Evolutionary conservation across 306 rosid species (phyloP).

Genomic region (Cyclanthera cordifolia): DNA sequence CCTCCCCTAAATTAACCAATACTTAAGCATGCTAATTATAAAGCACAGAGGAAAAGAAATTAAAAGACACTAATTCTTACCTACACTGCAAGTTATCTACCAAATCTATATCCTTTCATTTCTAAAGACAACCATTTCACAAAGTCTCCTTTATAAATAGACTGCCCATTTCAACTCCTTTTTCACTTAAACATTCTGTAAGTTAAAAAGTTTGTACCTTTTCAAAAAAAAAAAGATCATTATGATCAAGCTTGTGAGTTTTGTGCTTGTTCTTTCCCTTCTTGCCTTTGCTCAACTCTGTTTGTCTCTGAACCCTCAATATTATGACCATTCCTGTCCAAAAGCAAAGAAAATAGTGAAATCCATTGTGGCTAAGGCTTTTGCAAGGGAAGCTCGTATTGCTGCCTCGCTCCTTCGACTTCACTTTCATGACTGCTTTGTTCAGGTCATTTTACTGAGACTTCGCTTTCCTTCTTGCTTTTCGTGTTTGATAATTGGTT

Average conservation of each 20-base stretch:
- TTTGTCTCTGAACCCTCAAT: conserved; percentile 55
- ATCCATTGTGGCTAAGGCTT: conserved; percentile 52
- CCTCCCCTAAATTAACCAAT: background rate
- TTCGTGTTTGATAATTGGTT: too few relatives aligned
- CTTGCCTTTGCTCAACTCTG: conserved; percentile 48
- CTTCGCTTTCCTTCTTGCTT: too few relatives aligned
- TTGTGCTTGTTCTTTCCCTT: conserved; percentile 39
- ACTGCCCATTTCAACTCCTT: conserved; percentile 7
- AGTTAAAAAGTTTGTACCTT: background rate
- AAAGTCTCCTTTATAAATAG: conserved; percentile 30
- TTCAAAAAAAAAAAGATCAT: conserved; percentile 1
- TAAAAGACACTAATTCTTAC: conserved; percentile 6
- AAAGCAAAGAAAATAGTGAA: conserved; percentile 53
- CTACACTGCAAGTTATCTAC: conserved; percentile 20
- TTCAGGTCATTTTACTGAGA: conserved; percentile 34
- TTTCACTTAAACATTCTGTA: conserved; percentile 14
- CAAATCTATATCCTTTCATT: conserved; percentile 27
- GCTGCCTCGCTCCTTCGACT: conserved; percentile 82
- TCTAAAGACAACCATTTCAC: background rate
- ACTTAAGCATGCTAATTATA: background rate
- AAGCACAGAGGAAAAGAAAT: background rate
- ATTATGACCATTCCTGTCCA: conserved; percentile 63
- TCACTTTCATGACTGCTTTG: conserved; percentile 91
- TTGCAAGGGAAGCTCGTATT: conserved; percentile 50
- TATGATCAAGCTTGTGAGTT: conserved; percentile 30